Evolutionary conservation across 1,284 basidiomycete species (phyloP).

Genomic region (Austroboletus sp.): DNA sequence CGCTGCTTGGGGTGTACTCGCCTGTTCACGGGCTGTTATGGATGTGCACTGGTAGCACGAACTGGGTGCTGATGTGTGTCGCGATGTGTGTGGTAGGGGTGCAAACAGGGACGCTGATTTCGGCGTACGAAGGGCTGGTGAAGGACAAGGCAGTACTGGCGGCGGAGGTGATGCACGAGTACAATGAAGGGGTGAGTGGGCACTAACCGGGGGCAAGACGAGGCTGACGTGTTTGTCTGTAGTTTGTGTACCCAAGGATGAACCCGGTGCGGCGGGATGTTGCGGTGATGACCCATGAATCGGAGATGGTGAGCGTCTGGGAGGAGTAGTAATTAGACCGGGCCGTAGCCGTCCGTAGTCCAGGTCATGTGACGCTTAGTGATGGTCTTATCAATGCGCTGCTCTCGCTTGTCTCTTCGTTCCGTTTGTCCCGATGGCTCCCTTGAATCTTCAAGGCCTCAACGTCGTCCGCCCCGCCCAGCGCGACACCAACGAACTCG

Average conservation of each 20-base stretch:
- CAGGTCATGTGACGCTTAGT: constrained; percentile 19
- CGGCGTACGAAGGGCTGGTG: constrained; percentile 51
- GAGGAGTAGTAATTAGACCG: constrained; percentile 1
- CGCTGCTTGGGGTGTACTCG: constrained; percentile 68
- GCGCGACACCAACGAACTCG: constrained; percentile 53
- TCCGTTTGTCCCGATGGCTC: constrained; percentile 33
- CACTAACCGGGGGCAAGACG: background rate
- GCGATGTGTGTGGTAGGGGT: constrained; percentile 59
- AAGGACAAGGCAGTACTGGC: constrained; percentile 74
- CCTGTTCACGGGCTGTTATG: constrained; percentile 68
- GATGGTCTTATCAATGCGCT: constrained; percentile 19
- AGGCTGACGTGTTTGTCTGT: constrained; percentile 2
- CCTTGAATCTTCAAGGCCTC: constrained; percentile 62
- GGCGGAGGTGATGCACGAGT: constrained; percentile 80
- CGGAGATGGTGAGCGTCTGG: constrained; percentile 57
- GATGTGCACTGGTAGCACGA: constrained; percentile 60
- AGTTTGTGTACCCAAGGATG: constrained; percentile 79
- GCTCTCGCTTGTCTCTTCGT: background rate
- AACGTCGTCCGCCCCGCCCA: constrained; percentile 58
- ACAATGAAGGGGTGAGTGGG: constrained; percentile 62
- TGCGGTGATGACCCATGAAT: constrained; percentile 78
- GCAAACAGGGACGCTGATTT: constrained; percentile 44
- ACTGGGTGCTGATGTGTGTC: constrained; percentile 64
- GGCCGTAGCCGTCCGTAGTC: background rate
- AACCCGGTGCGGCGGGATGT: constrained; percentile 70